A percentile compares a stretch with the other conserved stretches of the same genome.
Evolutionary conservation across 768 basidiomycete genomes (phyloP).

Genomic region (Leccinum fibrillosum): DNA sequence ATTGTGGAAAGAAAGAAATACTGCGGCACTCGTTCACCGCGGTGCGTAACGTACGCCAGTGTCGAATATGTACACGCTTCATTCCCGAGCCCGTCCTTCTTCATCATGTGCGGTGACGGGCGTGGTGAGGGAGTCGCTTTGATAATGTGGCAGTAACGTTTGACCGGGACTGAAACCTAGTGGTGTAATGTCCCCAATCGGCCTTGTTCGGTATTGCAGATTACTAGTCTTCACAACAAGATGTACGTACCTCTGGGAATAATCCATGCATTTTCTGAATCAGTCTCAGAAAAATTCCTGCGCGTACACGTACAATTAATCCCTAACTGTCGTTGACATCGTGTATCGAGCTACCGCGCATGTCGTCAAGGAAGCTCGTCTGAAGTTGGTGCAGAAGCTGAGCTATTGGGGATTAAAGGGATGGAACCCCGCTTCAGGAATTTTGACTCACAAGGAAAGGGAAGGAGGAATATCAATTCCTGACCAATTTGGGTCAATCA

Average conservation of each 20-base stretch:
- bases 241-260: neutral
- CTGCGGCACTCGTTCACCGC: neutral
- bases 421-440: neutral
- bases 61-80: neutral
- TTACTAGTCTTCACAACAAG: neutral
- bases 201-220: neutral
- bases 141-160: neutral
- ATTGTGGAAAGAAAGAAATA: too few relatives aligned
- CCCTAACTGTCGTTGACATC: neutral
- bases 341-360: neutral
- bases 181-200: neutral
- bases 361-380: neutral
- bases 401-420: neutral
- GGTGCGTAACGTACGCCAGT: neutral
- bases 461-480: neutral
- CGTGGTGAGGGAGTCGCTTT: neutral
- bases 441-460: neutral
- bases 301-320: slow-evolving; percentile 12
- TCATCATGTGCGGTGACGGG: neutral
- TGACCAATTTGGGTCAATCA: slow-evolving; percentile 5
- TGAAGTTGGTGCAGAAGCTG: neutral
- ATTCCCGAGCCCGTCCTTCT: slow-evolving; percentile 6
- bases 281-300: neutral
- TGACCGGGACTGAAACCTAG: neutral
- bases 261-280: neutral